A percentile compares a stretch with the other conserved stretches of the same genome.
Conservation (phyloP, 2,329 filamentous ascomycete species). For the Pseudogymnoascus sp. region DNA sequence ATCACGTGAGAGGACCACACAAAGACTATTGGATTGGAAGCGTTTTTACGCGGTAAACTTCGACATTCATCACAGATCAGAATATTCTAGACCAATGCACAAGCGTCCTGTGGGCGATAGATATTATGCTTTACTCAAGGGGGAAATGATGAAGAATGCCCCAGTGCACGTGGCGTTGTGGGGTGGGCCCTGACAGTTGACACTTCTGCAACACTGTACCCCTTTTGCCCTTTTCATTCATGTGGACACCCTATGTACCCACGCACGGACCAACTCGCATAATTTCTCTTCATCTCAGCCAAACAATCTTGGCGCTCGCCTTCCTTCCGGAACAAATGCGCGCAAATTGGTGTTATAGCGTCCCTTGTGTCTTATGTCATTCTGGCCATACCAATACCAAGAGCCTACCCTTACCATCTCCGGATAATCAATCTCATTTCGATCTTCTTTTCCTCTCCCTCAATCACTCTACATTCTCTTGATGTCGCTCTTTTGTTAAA, state of each 20-base stretch:
- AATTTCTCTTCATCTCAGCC: conserved; percentile 6
- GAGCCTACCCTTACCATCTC: neutral
- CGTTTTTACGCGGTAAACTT: conserved; percentile 37
- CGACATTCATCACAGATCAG: neutral
- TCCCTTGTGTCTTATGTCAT: conserved; percentile 10
- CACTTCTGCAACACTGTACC: neutral
- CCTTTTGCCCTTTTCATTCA: neutral
- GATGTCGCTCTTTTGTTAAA: neutral
- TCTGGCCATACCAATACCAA: neutral
- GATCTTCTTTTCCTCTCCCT: neutral
- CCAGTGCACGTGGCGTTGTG: neutral
- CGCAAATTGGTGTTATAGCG: conserved; percentile 6
- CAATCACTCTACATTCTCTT: neutral
- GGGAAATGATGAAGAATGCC: neutral
- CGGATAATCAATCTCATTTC: neutral
- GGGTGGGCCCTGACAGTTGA: conserved; percentile 3
- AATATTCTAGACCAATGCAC: conserved; percentile 1
- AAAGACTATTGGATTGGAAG: conserved; percentile 63
- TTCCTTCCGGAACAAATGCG: neutral
- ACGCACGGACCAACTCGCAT: conserved; percentile 1
- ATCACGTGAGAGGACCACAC: conserved; percentile 61
- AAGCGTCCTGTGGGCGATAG: neutral
- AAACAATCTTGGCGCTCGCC: conserved; percentile 1
- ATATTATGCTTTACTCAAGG: neutral
- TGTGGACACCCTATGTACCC: neutral